Conservation (phyloP, 345 rosid genomes). For the Hibiscus mutabilis region DNA sequence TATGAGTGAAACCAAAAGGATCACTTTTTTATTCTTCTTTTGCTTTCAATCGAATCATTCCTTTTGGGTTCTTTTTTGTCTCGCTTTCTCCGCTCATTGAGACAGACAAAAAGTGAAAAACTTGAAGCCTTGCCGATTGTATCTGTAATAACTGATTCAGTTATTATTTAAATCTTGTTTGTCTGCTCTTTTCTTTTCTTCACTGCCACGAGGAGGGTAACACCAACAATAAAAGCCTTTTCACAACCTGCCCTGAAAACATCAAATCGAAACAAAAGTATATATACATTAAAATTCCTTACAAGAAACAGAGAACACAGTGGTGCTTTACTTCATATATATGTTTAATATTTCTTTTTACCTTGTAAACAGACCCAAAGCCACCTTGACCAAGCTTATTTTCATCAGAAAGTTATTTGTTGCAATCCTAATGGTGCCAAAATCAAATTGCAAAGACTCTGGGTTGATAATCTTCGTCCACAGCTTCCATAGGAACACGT, state of each 20-base stretch:
- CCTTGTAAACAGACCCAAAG: no score
- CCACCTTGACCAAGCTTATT: constrained; percentile 9
- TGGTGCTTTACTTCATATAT: neutral
- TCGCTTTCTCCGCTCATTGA: constrained; percentile 22
- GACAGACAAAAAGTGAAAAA: constrained; percentile 1
- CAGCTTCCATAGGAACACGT: neutral
- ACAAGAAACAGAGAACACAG: no score
- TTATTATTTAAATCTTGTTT: no score
- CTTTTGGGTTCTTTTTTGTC: neutral
- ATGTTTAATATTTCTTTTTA: neutral
- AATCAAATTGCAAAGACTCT: neutral
- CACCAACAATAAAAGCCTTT: no score
- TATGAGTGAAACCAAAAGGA: neutral
- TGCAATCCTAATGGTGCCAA: neutral
- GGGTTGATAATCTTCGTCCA: neutral
- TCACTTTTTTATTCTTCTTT: neutral
- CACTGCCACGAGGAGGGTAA: no score
- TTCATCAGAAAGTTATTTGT: neutral
- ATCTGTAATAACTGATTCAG: constrained; percentile 1
- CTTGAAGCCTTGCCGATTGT: neutral
- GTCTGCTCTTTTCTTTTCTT: no score
- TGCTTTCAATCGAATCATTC: neutral
- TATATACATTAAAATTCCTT: no score
- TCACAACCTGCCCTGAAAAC: constrained; percentile 3
- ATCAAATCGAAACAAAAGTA: neutral